A percentile compares a stretch with the other conserved stretches of the same genome.
Evolutionary conservation across 1,139 yeast genomes (phyloP).

Genomic region (Hansenula sp.): DNA sequence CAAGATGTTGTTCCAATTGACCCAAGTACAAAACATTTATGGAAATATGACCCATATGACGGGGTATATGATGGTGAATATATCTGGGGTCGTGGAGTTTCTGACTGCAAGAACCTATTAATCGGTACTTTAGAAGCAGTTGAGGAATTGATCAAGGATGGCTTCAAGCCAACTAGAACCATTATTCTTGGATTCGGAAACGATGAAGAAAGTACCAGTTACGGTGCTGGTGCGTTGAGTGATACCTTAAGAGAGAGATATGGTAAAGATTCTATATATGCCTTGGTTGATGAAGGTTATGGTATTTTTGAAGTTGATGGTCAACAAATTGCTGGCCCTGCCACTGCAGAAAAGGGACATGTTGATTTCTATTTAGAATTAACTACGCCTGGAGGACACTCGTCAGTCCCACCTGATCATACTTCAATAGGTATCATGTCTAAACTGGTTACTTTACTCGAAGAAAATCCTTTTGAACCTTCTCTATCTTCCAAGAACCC

Average conservation of each 20-base stretch:
- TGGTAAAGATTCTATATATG: constrained; percentile 48
- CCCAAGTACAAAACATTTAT: constrained; percentile 45
- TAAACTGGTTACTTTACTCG: constrained; percentile 40
- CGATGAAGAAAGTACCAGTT: constrained; percentile 62
- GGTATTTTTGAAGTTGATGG: constrained; percentile 20
- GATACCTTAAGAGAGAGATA: constrained; percentile 37
- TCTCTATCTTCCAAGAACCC: constrained; percentile 43
- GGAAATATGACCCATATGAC: constrained; percentile 70
- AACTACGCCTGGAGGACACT: constrained; percentile 61
- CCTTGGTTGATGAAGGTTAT: constrained; percentile 58
- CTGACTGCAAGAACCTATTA: constrained; percentile 59
- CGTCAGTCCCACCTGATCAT: constrained; percentile 61
- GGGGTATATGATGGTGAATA: constrained; percentile 51
- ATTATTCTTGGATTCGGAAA: constrained; percentile 54
- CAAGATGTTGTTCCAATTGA: constrained; percentile 86
- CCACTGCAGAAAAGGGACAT: constrained; percentile 56
- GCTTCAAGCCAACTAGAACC: constrained; percentile 46
- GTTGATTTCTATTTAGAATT: constrained; percentile 40
- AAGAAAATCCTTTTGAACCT: constrained; percentile 41
- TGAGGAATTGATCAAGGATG: constrained; percentile 38
- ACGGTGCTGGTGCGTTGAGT: constrained; percentile 45
- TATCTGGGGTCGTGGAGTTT: constrained; percentile 64
- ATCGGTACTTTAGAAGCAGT: constrained; percentile 53
- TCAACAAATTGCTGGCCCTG: constrained; percentile 41
- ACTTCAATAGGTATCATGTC: constrained; percentile 58